Evolutionary conservation across 306 rosid species (phyloP).

Genomic region (Cucurbita ficifolia): DNA sequence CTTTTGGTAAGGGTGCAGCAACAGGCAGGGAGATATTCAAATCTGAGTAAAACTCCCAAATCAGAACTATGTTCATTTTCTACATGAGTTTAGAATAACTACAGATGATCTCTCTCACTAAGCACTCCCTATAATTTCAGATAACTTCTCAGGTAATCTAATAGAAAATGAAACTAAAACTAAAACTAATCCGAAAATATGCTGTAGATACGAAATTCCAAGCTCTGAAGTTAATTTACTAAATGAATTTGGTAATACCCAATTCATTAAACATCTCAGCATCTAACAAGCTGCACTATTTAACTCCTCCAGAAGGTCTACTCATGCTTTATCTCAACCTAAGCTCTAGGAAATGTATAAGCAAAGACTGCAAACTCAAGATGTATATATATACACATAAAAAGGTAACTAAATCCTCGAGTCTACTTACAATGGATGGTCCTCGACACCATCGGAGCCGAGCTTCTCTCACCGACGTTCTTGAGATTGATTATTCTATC

Average conservation of each 20-base stretch:
- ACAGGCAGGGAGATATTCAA: background rate
- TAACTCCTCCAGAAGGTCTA: background rate
- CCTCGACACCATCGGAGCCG: slow-evolving; percentile 24
- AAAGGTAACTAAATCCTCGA: background rate
- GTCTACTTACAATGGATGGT: slow-evolving; percentile 17
- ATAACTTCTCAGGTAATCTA: background rate
- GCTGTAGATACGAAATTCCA: background rate
- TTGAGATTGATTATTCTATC: slow-evolving; percentile 36
- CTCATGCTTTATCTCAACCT: background rate
- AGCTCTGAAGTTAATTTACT: background rate
- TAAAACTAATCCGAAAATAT: background rate
- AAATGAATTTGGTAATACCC: background rate
- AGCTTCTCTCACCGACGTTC: slow-evolving; percentile 23
- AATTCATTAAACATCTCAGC: background rate
- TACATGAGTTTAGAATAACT: background rate
- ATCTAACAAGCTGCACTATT: background rate
- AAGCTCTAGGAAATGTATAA: background rate
- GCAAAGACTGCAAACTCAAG: background rate
- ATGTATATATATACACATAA: background rate
- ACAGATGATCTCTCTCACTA: background rate
- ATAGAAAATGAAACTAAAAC: background rate
- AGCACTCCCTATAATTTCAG: background rate
- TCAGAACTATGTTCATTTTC: too few relatives aligned
- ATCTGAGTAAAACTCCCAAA: background rate
- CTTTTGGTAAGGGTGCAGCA: background rate